Evolutionary conservation across 805 yeast species (phyloP), one percentile per base, ranked within the genome.

Genomic region (Sugiyamaella valdiviana): DNA sequence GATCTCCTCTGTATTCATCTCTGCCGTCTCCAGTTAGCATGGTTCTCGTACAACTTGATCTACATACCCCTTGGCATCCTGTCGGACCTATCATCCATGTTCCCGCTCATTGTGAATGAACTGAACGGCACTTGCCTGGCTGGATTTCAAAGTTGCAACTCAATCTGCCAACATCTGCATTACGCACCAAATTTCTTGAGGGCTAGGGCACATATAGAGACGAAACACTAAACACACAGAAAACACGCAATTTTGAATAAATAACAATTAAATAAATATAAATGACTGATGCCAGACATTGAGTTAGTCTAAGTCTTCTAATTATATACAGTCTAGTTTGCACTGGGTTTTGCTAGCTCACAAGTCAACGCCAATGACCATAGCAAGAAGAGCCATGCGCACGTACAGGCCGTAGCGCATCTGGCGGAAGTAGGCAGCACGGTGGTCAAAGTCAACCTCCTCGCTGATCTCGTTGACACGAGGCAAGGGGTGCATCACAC

Each of bases 401-500:
- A 95, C 96, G 65, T 83, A 93, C 67, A 93, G 76, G 53, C 99
- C 99, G 66, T 93, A 91, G 70, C 95, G 85, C 99, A 93, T 93
- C 76, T 93, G 98, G 80, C 99, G 85, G 78, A 93, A 93, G 75
- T 93, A 93, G 51, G 99, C 98, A 57, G 99, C 98, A 70, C 99
- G 85, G 70, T 91, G 97, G 71, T 93, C 99, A 65, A 91, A 93
- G 69, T 93, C 99, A 63, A 93, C 98, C 74, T 93, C 99, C 72
- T 90, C 98, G 63, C 85, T 85, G 60, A 93, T 91, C 73, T 93
- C 99, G 62, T 81, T 84, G 57, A 88, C 90, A 71, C 99, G 85
- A 66, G 99, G 99, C 62, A 93, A 79, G 67, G 99, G 99, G 68
- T 93, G 99, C 95, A 93, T 84, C 56, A 93, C 85, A 69, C 96